A percentile compares a stretch with the other conserved stretches of the same genome.
Conservation (phyloP, 257 asterid genomes). For the Lavandula angustifolia region DNA sequence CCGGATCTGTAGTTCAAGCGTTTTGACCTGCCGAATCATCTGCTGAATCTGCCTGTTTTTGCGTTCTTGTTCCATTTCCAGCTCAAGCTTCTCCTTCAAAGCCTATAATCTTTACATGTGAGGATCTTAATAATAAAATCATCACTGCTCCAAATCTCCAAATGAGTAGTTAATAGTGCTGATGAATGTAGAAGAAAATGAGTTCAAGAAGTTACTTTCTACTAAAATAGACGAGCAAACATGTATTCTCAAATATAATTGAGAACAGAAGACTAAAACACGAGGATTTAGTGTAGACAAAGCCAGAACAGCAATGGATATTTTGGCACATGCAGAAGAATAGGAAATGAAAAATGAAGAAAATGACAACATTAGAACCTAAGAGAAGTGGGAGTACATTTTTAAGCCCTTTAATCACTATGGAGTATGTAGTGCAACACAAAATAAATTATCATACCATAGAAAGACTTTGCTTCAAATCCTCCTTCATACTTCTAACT, state of each 20-base stretch:
- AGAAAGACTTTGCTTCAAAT: constrained; percentile 53
- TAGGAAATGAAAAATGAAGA: constrained; percentile 17
- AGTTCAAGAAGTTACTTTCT: constrained; percentile 9
- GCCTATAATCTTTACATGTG: constrained; percentile 54
- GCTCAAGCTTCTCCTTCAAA: constrained; percentile 57
- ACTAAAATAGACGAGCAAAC: constrained; percentile 17
- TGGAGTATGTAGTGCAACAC: constrained; percentile 12
- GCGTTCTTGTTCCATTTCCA: constrained; percentile 56
- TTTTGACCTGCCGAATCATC: constrained; percentile 48
- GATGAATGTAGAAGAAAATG: neutral
- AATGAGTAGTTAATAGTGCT: constrained; percentile 3
- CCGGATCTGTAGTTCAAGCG: constrained; percentile 61
- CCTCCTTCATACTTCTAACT: constrained; percentile 69
- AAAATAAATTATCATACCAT: constrained; percentile 48
- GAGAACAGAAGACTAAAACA: constrained; percentile 17
- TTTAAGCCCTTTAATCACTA: constrained; percentile 20
- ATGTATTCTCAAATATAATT: constrained; percentile 17
- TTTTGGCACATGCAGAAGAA: constrained; percentile 9
- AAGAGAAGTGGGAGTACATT: constrained; percentile 20
- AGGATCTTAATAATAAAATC: constrained; percentile 27
- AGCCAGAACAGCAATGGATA: constrained; percentile 10
- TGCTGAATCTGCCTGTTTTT: constrained; percentile 42
- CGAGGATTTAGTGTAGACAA: constrained; percentile 4
- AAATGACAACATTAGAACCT: constrained; percentile 12
- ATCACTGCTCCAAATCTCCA: constrained; percentile 18